Evolutionary conservation across 495 filamentous ascomycete species (phyloP).

Genomic region (Cercophora sp.): DNA sequence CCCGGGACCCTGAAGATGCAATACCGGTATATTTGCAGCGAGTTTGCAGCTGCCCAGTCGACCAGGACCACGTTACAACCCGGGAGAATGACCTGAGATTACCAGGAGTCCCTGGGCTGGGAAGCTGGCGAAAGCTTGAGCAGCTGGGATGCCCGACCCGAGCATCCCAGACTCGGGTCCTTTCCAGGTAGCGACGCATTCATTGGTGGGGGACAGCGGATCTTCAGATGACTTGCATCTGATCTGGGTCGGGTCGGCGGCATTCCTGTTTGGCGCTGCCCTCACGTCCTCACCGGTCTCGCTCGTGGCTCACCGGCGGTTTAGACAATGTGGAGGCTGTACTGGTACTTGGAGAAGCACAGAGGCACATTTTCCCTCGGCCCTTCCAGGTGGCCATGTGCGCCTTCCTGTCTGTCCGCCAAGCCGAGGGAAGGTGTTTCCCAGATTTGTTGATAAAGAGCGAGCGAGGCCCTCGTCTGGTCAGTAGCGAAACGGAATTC

Average conservation of each 20-base stretch:
- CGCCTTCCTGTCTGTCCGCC: too few relatives aligned
- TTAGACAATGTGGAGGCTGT: slow-evolving; percentile 6
- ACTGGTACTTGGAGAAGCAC: slow-evolving; percentile 6
- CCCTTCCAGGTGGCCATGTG: too few relatives aligned
- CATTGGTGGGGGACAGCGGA: slow-evolving; percentile 6
- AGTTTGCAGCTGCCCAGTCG: slow-evolving; percentile 12
- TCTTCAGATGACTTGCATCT: slow-evolving; percentile 18
- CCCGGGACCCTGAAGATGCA: background rate
- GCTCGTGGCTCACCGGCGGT: slow-evolving; percentile 16
- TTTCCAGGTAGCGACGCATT: background rate
- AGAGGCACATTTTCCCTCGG: background rate
- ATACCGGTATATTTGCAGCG: slow-evolving; percentile 11
- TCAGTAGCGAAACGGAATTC: too few relatives aligned
- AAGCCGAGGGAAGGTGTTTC: too few relatives aligned
- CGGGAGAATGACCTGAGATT: slow-evolving; percentile 3
- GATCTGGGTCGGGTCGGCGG: background rate
- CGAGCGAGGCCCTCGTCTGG: too few relatives aligned
- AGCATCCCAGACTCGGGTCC: slow-evolving; percentile 12
- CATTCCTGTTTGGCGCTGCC: slow-evolving; percentile 8
- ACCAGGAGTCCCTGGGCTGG: background rate
- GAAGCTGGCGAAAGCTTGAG: background rate
- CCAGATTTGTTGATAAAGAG: background rate
- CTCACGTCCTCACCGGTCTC: slow-evolving; percentile 23
- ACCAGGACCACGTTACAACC: slow-evolving; percentile 12
- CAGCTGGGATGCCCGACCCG: background rate